Evolutionary conservation across 805 yeast species (phyloP).

Genomic region (Tetrapisispora arboricola): DNA sequence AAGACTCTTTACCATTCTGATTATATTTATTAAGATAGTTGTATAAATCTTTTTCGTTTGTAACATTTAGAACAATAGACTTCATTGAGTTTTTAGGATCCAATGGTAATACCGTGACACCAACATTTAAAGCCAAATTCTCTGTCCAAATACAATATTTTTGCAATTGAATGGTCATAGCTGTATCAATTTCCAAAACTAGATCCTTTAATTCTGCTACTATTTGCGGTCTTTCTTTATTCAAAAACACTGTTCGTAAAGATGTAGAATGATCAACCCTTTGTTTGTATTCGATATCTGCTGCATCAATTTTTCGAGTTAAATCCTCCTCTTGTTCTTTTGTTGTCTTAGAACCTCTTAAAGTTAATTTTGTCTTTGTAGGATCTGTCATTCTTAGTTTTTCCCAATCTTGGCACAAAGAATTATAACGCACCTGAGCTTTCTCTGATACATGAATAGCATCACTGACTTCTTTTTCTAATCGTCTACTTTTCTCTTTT

Average conservation of each 20-base stretch:
- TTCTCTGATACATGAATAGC: constrained; percentile 79
- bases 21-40: constrained; percentile 47
- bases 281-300: constrained; percentile 79
- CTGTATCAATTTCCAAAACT: constrained; percentile 80
- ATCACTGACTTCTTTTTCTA: constrained; percentile 78
- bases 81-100: constrained; percentile 55
- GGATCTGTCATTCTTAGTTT: constrained; percentile 74
- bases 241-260: constrained; percentile 60
- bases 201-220: constrained; percentile 64
- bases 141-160: constrained; percentile 85
- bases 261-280: constrained; percentile 66
- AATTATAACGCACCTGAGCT: constrained; percentile 68
- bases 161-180: constrained; percentile 77
- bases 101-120: constrained; percentile 73
- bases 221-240: constrained; percentile 66
- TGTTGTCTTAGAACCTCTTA: constrained; percentile 68
- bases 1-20: constrained; percentile 26
- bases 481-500: constrained; percentile 72
- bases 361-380: constrained; percentile 66
- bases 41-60: constrained; percentile 75
- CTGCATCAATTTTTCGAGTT: constrained; percentile 63
- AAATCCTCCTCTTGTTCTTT: constrained; percentile 86
- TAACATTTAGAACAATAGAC: constrained; percentile 62
- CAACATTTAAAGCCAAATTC: constrained; percentile 71
- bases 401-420: constrained; percentile 79